A percentile compares a stretch with the other conserved stretches of the same genome.
Evolutionary conservation across 2,329 filamentous ascomycete species (phyloP).

Genomic region (Botrytis hyacinthi): DNA sequence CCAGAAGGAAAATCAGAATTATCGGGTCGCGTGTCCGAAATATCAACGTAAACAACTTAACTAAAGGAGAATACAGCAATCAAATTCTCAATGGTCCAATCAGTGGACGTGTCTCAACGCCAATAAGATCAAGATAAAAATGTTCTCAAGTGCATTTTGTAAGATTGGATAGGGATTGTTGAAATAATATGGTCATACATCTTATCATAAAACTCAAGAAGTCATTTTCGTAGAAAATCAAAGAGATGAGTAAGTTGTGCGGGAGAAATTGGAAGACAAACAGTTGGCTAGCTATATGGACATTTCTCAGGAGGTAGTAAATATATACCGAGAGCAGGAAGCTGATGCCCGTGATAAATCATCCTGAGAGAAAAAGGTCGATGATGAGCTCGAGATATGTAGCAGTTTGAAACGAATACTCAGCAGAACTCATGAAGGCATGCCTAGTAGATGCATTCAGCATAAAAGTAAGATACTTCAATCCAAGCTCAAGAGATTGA

Average conservation of each 20-base stretch:
- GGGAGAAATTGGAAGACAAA: no score
- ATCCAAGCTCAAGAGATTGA: not conserved
- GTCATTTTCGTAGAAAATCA: not conserved
- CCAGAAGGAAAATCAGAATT: not conserved
- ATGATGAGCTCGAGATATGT: not conserved
- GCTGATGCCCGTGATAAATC: not conserved
- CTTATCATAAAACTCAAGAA: not conserved
- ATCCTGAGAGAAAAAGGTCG: not conserved
- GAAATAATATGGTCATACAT: rapidly evolving
- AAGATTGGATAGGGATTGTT: not conserved
- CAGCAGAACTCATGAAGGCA: not conserved
- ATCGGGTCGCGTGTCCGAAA: not conserved
- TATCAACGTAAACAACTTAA: not conserved
- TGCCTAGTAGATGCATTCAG: not conserved
- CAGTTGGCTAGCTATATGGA: not conserved
- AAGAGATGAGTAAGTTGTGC: no score
- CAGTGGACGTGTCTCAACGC: not conserved
- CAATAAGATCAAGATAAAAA: not conserved
- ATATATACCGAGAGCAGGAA: not conserved
- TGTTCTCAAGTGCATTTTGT: not conserved
- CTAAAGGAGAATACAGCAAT: not conserved
- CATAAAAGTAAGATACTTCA: not conserved
- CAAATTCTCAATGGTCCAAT: not conserved
- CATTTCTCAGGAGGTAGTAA: not conserved
- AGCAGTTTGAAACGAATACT: not conserved